Base-by-base conservation (phyloP, 2,329 filamentous ascomycete genomes). In the Dactylellina drechsleri region DNA sequence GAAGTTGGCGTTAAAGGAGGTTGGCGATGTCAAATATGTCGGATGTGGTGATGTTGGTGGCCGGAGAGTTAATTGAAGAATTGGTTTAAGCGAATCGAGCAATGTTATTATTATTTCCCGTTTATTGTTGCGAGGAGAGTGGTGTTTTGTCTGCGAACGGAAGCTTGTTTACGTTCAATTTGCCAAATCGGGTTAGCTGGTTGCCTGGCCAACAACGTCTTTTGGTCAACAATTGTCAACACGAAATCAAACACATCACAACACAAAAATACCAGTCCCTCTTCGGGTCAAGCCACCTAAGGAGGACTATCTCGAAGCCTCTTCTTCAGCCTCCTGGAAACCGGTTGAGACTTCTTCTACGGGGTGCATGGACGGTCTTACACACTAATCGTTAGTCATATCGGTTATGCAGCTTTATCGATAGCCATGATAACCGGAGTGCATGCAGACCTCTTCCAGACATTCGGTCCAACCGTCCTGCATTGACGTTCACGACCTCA, bases 11-110 rank as follows among this genome's bases (percentile, higher is more conserved):
- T 43, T 31, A n/a, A 61, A 52, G 57, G 49, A 60, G 47, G 64
- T 52, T 53, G 54, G 50, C 15, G 56, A 43, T 28, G 61, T 45
- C 57, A 57, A 56, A 60, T 28, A 53, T 16, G 57, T 23, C 10
- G 57, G 57, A n/a, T 36, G 31, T 43, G 40, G 36, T 26, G 36
- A 26, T 47, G 43, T 1, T 31, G 18, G 59, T 36, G 26, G 49
- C 66, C 52, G 40, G 59, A 58, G 66, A 71, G 61, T 59, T 53
- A 58, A 36, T 36, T 36, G 31, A 36, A 36, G 31, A 36, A 36
- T 36, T 36, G 31, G 31, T 36, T 64, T 62, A 52, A 71, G 58
- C 59, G 59, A 71, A 71, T 62, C 7, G 47, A 57, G 66, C 66
- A 57, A 47, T 70, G 57, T 70, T 70, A 70, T 70, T 70, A 45